phyloP scores from a whole-genome alignment of 208 protist genomes.

The Trypanosoma lewisi region DNA sequence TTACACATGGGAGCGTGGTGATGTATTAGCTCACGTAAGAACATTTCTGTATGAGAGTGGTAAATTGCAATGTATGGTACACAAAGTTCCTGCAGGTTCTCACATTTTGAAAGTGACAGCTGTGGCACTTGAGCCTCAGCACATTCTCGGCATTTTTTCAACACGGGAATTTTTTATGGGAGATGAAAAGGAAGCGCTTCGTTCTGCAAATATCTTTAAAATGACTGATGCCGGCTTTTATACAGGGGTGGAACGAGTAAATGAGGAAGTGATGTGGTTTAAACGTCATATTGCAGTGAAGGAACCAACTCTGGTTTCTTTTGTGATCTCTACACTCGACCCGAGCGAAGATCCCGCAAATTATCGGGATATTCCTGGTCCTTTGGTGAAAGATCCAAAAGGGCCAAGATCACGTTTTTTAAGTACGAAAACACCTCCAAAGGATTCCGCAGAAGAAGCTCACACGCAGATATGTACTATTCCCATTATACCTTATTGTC shows the following conservation, averaged over 20 bases:
- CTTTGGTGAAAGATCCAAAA: constrained; percentile 23
- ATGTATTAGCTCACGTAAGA: constrained; percentile 48
- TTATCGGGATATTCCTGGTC: constrained; percentile 35
- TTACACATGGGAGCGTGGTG: constrained; percentile 65
- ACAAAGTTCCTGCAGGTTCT: constrained; percentile 42
- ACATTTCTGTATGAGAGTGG: constrained; percentile 43
- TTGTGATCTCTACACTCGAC: constrained; percentile 62
- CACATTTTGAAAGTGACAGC: constrained; percentile 69
- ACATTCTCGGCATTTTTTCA: constrained; percentile 50
- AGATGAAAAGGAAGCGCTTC: constrained; percentile 32
- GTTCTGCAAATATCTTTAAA: constrained; percentile 31
- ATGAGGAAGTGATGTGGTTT: constrained; percentile 73
- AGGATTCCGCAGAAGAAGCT: constrained; percentile 17
- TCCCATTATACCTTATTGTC: constrained; percentile 48
- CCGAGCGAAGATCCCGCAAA: constrained; percentile 41
- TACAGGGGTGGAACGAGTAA: constrained; percentile 30
- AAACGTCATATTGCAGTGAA: constrained; percentile 70
- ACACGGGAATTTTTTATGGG: constrained; percentile 37
- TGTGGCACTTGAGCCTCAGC: constrained; percentile 33
- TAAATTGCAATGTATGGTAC: constrained; percentile 32
- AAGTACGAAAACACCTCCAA: constrained; percentile 13
- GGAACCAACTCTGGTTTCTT: constrained; percentile 47
- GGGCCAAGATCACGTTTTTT: constrained; percentile 12
- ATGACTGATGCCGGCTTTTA: constrained; percentile 70
- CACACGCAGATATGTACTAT: constrained; percentile 2